A percentile compares a stretch with the other conserved stretches of the same genome.
phyloP scores from a whole-genome alignment of 345 rosid species.

The Brassica cretica region DNA sequence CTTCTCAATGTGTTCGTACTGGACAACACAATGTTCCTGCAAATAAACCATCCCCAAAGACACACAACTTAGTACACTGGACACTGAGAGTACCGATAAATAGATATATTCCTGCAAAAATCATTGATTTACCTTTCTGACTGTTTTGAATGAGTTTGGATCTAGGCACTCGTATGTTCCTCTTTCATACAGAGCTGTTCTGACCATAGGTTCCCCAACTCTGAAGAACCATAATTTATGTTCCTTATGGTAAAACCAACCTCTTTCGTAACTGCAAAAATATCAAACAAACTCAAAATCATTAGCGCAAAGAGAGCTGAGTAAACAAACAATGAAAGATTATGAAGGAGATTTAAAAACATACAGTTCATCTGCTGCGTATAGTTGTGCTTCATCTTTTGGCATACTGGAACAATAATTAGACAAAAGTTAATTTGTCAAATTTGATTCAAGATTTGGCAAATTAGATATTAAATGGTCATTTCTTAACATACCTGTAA shows the following conservation, averaged over 20 bases:
- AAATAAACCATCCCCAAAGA: background rate
- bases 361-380: slow-evolving; percentile 96
- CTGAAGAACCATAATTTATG: slow-evolving; percentile 74
- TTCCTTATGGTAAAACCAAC: slow-evolving; percentile 97
- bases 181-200: slow-evolving; percentile 67
- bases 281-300: slow-evolving; percentile 5
- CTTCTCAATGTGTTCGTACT: slow-evolving; percentile 85
- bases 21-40: slow-evolving; percentile 83
- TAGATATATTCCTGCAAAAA: background rate
- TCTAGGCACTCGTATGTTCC: slow-evolving; percentile 90
- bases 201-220: slow-evolving; percentile 85
- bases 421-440: background rate
- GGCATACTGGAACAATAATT: slow-evolving; percentile 75
- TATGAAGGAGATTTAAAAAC: slow-evolving; percentile 32
- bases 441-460: background rate
- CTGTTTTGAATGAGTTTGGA: slow-evolving; percentile 67
- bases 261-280: slow-evolving; percentile 67
- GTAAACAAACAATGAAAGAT: background rate
- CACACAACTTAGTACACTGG: background rate
- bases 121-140: slow-evolving; percentile 64
- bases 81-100: background rate
- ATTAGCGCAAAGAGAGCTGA: background rate
- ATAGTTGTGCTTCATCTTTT: slow-evolving; percentile 91
- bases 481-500: slow-evolving; percentile 62
- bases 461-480: background rate